Evolutionary conservation across 805 yeast species (phyloP), one percentile per base, ranked within the genome.

Genomic region (Kockiozyma suomiensis): DNA sequence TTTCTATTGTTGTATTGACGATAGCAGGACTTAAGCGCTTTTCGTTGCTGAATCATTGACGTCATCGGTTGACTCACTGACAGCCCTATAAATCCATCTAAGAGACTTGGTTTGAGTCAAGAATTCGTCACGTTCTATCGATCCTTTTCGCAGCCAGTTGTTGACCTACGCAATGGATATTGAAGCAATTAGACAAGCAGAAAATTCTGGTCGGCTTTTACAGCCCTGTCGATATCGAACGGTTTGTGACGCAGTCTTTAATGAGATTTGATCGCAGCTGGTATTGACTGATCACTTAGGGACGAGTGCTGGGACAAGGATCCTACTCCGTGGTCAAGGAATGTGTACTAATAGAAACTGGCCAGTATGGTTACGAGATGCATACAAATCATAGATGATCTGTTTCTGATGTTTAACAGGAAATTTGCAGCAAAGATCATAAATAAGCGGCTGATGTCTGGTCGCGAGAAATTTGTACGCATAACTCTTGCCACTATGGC

Each of bases 371-470:
- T 15, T 21, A 17, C 10, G 4, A n/a, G 17, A 17, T 21, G 15
- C 10, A 32, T 2, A 26, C 5, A 4, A 5, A 21, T 35, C 12
- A 12, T 33, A 1, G 15, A 2, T 13, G 26, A 15, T 15, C 17
- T 8, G 32, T 26, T n/a, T 41, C 19, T n/a, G 17, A 40, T 1
- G 6, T 17, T 5, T 23, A 72, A 72, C 4, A 68, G 66, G 42
- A 79, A 76, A 62, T 83, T 79, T 69, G 87, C 87, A 2, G 83
- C 82, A 54, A 83, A 83, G 66, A 72, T 79, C 64, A 82, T 82
- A 70, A 73, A 71, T 66, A 83, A 83, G 65, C 71, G 74, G 47
- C 74, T 81, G 42, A 76, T 83, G 72, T 76, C 78, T 50, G 86
- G 86, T 4, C 72, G 82, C 32, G 87, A 84, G 69, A 76, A 75